Evolutionary conservation across 768 basidiomycete genomes (phyloP).

Genomic region (Albatrellus ellisii): DNA sequence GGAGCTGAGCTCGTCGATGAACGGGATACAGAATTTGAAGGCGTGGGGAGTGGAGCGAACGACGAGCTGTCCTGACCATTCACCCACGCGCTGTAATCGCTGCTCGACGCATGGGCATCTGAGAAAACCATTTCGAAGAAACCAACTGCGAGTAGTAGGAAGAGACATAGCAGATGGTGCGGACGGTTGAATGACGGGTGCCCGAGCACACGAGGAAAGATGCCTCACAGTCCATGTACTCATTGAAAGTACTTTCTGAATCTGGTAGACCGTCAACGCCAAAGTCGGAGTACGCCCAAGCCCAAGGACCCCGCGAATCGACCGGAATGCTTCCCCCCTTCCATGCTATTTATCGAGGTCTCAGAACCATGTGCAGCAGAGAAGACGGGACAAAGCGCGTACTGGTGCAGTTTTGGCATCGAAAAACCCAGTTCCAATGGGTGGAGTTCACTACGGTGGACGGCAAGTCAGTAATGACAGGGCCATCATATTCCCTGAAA

Average conservation of each 20-base stretch:
- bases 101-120: slow-evolving; percentile 25
- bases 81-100: slow-evolving; percentile 37
- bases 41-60: too few relatives aligned
- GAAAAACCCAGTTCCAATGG: slow-evolving; percentile 57
- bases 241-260: slow-evolving; percentile 34
- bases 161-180: background rate
- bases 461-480: slow-evolving; percentile 37
- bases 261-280: slow-evolving; percentile 37
- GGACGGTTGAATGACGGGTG: background rate
- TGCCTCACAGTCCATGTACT: slow-evolving; percentile 46
- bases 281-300: slow-evolving; percentile 35
- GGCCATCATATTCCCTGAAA: slow-evolving; percentile 32
- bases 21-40: slow-evolving; percentile 20
- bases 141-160: slow-evolving; percentile 27
- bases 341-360: slow-evolving; percentile 23
- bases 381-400: slow-evolving; percentile 13
- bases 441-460: slow-evolving; percentile 40
- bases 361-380: background rate
- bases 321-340: slow-evolving; percentile 26
- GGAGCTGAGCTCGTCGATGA: slow-evolving; percentile 23
- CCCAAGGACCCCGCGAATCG: slow-evolving; percentile 27
- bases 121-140: slow-evolving; percentile 43
- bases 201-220: background rate
- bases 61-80: slow-evolving; percentile 20
- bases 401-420: slow-evolving; percentile 56